Conservation (phyloP, 331 rosid species). For the Phaseolus coccineus region DNA sequence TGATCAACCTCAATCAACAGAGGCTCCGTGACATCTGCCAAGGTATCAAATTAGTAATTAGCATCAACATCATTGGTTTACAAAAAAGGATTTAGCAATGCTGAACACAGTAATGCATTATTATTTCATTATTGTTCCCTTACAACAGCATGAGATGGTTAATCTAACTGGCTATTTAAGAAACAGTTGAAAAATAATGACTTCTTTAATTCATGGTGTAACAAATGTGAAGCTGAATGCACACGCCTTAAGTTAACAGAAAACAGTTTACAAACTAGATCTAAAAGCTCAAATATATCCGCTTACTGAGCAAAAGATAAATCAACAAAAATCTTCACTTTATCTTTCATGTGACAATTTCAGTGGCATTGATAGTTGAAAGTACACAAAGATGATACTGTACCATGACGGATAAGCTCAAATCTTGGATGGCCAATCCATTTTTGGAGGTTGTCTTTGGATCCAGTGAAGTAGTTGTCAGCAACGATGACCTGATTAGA, state of each 20-base stretch:
- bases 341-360: background rate
- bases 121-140: background rate
- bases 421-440: constrained; percentile 98
- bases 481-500: constrained; percentile 79
- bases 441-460: constrained; percentile 82
- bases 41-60: constrained; percentile 27
- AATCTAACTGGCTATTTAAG: constrained; percentile 10
- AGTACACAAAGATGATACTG: constrained; percentile 26
- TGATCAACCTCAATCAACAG: constrained; percentile 92
- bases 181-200: constrained; percentile 18
- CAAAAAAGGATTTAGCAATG: constrained; percentile 24
- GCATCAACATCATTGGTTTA: constrained; percentile 31
- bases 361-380: background rate
- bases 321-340: constrained; percentile 10
- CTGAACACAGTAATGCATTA: background rate
- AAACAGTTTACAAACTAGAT: constrained; percentile 17
- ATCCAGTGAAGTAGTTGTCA: constrained; percentile 94
- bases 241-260: constrained; percentile 7
- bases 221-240: constrained; percentile 11
- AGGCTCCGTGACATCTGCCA: constrained; percentile 87
- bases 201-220: constrained; percentile 12
- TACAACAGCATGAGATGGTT: background rate
- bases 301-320: background rate
- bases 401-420: constrained; percentile 97
- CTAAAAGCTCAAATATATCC: constrained; percentile 10